A percentile compares a stretch with the other conserved stretches of the same genome.
Conservation (phyloP, 2,329 filamentous ascomycete species). For the Neonectria sp. region DNA sequence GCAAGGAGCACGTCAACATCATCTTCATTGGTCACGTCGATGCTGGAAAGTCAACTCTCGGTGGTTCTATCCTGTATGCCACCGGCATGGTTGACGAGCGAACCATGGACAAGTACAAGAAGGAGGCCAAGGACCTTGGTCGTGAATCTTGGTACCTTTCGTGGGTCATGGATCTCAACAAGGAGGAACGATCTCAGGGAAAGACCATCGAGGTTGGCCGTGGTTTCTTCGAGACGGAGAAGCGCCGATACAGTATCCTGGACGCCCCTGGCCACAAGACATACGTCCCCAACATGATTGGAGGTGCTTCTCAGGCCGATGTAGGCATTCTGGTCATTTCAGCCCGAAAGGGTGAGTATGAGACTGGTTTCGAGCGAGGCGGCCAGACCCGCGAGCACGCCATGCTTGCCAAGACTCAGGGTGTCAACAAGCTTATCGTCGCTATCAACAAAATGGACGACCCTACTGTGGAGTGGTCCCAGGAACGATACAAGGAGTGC, state of each 20-base stretch:
- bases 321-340: slow-evolving; percentile 97
- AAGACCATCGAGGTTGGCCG: slow-evolving; percentile 98
- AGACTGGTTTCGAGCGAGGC: slow-evolving; percentile 96
- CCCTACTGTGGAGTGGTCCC: slow-evolving; percentile 94
- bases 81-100: slow-evolving; percentile 99
- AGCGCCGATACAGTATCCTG: slow-evolving; percentile 94
- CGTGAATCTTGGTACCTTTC: slow-evolving; percentile 99
- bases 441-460: slow-evolving; percentile 99
- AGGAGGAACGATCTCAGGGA: slow-evolving; percentile 95
- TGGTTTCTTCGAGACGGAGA: slow-evolving; percentile 97
- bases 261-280: slow-evolving; percentile 98
- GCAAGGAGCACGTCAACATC: slow-evolving; percentile 93
- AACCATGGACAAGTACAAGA: slow-evolving; percentile 98
- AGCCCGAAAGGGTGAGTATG: slow-evolving; percentile 97
- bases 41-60: slow-evolving; percentile 96
- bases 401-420: slow-evolving; percentile 97
- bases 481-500: slow-evolving; percentile 94
- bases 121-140: slow-evolving; percentile 94
- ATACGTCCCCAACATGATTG: slow-evolving; percentile 98
- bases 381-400: slow-evolving; percentile 98
- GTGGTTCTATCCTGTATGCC: slow-evolving; percentile 91
- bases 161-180: slow-evolving; percentile 97
- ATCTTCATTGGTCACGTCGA: slow-evolving; percentile 99
- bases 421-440: slow-evolving; percentile 95
- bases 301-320: slow-evolving; percentile 92